Evolutionary conservation across 2,329 filamentous ascomycete genomes (phyloP).

Genomic region (Diaporthe sp.): DNA sequence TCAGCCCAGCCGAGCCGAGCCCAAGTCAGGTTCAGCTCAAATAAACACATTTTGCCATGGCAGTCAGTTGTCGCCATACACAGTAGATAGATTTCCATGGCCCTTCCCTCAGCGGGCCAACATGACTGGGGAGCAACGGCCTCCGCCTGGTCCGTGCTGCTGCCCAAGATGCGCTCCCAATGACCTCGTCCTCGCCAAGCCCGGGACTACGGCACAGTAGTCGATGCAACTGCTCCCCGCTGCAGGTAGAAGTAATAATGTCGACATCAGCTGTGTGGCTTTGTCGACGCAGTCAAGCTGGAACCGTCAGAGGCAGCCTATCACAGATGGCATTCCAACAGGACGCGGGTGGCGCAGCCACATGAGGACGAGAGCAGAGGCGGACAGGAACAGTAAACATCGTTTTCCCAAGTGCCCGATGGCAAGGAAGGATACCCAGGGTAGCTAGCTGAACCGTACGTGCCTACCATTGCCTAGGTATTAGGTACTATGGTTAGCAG

Average conservation of each 20-base stretch:
- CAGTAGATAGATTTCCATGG: not conserved
- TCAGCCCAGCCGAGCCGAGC: not conserved
- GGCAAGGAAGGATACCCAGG: slow-evolving; percentile 23
- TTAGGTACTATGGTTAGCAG: not conserved
- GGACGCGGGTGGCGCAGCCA: slow-evolving; percentile 27
- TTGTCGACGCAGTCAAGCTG: slow-evolving; percentile 21
- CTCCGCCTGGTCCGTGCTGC: not conserved
- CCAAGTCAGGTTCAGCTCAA: slow-evolving; percentile 5
- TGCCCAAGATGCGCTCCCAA: not conserved
- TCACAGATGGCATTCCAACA: slow-evolving; percentile 24
- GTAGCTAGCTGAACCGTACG: slow-evolving; percentile 16
- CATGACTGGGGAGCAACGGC: not conserved
- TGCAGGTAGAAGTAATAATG: slow-evolving; percentile 14
- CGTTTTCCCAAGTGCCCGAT: not conserved
- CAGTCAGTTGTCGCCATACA: not conserved
- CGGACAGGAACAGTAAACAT: not conserved
- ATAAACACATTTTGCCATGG: not conserved
- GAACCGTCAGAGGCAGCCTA: slow-evolving; percentile 10
- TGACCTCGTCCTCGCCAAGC: slow-evolving; percentile 8
- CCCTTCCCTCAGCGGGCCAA: not conserved
- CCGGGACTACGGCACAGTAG: slow-evolving; percentile 21
- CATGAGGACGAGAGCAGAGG: not conserved
- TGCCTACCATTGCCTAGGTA: not conserved
- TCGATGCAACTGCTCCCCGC: not conserved
- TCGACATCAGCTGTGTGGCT: slow-evolving; percentile 24